Base-by-base conservation (phyloP, 2,329 filamentous ascomycete genomes). In the Pseudodiploospora longispora region DNA sequence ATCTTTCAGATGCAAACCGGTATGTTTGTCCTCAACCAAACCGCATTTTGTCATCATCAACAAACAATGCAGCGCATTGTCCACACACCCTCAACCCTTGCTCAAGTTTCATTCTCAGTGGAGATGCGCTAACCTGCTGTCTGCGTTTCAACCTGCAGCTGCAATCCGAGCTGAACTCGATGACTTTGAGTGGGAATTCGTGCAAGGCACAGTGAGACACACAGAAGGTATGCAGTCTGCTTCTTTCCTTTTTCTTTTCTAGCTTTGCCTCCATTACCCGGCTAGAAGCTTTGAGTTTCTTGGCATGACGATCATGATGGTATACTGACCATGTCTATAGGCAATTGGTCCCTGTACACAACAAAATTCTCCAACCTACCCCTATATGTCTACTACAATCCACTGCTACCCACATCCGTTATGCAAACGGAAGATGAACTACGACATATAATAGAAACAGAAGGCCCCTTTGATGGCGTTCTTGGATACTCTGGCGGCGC, bases 141-240 rank as follows among this genome's bases (percentile, higher is more conserved):
- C 19, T 19, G 19, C 19, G 19, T 19, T 19, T 19, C 19, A 19
- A 34, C 32, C 12, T 9, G n/a, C 28, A 43, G 43, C 43, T 30
- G 38, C 38, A 32, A 36, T 46, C 34, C 43, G 43, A 31, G 35
- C 38, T 31, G 43, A 46, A 27, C 40, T 46, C n/a, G 43, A 46
- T 27, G 43, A 46, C 40, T 41, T 46, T 37, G 39, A 41, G 19
- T 46, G 38, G 31, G 40, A 41, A 8, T 46, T 46, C 38, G 39
- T 46, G 6, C 43, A 46, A 38, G 43, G 43, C 3, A 46, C 43
- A 8, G 43, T 41, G 27, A 31, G 38, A 33, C 43, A 46, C 32
- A 42, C 40, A 30, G 43, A 46, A 46, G 43, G 41, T 43, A 43
- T 30, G 36, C 27, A 19, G 27, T 27, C 8, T 10, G 19, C 36